These are phyloP conservation scores for Dioscorea alata DNA, from an alignment of 106 monocot genomes.

Conservation along the genomic window DNA sequence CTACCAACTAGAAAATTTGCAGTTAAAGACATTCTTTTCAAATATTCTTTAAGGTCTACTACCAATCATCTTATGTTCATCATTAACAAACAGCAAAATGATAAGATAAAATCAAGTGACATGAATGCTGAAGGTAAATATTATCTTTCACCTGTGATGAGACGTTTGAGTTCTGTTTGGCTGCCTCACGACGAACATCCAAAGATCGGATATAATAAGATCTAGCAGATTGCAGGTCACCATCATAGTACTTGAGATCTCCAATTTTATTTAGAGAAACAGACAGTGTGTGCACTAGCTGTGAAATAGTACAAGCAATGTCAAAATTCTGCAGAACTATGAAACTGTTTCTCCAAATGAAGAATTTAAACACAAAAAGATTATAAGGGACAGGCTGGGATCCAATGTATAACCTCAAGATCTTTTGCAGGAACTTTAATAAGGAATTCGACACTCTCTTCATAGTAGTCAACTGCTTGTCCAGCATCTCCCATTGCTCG, in stretches of 20 bases:
- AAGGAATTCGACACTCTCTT: conserved; percentile 90
- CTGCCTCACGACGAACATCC: conserved; percentile 62
- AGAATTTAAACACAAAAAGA: too few relatives aligned
- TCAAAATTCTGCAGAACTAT: too few relatives aligned
- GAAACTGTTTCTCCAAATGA: too few relatives aligned
- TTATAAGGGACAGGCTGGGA: too few relatives aligned
- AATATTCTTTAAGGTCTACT: too few relatives aligned
- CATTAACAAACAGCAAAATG: too few relatives aligned
- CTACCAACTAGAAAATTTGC: too few relatives aligned
- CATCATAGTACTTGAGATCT: conserved; percentile 86
- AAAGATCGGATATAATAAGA: conserved; percentile 71
- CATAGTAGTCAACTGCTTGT: conserved; percentile 69
- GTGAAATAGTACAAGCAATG: not conserved
- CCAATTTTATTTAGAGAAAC: conserved; percentile 99
- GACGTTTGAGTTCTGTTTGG: conserved; percentile 40
- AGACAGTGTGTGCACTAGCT: conserved; percentile 90
- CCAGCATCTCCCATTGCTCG: conserved; percentile 62
- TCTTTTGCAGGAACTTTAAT: conserved; percentile 62
- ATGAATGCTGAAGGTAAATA: too few relatives aligned
- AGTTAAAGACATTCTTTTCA: too few relatives aligned
- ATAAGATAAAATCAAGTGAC: too few relatives aligned
- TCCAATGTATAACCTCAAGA: conserved; percentile 49
- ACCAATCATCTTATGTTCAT: too few relatives aligned
- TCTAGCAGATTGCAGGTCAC: conserved; percentile 81
- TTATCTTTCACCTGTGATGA: conserved; percentile 56